A percentile compares a stretch with the other conserved stretches of the same genome.
These are phyloP conservation scores for Leccinum boreale DNA, from an alignment of 768 basidiomycete species.

Conservation along the genomic window DNA sequence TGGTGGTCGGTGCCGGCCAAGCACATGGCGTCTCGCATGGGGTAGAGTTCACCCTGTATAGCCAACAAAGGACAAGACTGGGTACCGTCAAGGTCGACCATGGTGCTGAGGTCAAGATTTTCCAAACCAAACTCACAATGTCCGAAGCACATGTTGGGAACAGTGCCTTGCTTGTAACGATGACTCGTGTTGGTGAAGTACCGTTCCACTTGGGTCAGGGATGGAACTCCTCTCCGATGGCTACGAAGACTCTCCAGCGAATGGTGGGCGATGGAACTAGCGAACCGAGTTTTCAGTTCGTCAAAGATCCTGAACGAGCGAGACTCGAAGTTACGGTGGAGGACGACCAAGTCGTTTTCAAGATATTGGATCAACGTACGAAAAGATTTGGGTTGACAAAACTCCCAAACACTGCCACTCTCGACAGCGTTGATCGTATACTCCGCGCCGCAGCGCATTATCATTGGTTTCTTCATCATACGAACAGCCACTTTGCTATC, in stretches of 20 bases:
- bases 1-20: slow-evolving; percentile 21
- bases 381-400: neutral
- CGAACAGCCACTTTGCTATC: neutral
- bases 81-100: neutral
- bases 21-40: slow-evolving; percentile 24
- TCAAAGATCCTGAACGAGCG: neutral
- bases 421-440: neutral
- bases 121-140: slow-evolving; percentile 3
- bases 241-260: neutral
- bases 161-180: neutral
- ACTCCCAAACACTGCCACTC: neutral
- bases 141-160: neutral
- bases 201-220: neutral
- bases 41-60: slow-evolving; percentile 20
- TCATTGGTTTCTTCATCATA: slow-evolving; percentile 21
- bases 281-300: neutral
- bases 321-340: neutral
- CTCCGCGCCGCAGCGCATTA: slow-evolving; percentile 17
- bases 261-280: neutral
- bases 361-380: slow-evolving; percentile 1
- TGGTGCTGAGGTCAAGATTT: slow-evolving; percentile 2
- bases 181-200: neutral
- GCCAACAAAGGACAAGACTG: neutral
- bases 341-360: neutral
- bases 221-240: neutral